Conservation (phyloP, 2,329 filamentous ascomycete species). For the Paraphaeosphaeria minitans region DNA sequence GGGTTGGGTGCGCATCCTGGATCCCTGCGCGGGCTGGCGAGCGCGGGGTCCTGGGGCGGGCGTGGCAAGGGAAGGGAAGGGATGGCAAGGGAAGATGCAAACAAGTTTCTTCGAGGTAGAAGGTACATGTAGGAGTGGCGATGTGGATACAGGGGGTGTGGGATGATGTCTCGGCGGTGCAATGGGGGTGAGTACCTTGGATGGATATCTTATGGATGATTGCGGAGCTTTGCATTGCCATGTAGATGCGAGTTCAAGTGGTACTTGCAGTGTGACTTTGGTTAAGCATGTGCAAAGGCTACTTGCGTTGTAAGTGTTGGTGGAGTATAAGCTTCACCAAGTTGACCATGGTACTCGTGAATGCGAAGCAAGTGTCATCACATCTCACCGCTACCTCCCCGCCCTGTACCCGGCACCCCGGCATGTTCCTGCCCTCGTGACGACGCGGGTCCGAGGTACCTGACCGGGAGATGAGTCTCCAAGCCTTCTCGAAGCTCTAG, state of each 20-base stretch:
- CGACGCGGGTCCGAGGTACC: background rate
- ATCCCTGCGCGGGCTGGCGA: constrained; percentile 3
- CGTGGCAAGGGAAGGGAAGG: too few species aligned
- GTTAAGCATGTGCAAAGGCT: background rate
- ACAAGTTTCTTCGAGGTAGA: constrained; percentile 10
- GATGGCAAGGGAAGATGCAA: constrained; percentile 7
- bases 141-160: background rate
- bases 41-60: background rate
- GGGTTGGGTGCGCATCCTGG: background rate
- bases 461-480: background rate
- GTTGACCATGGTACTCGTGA: background rate
- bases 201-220: too few species aligned
- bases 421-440: background rate
- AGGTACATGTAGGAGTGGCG: constrained; percentile 3
- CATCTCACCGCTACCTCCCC: background rate
- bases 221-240: too few species aligned
- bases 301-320: background rate
- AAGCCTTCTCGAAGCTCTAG: constrained; percentile 8
- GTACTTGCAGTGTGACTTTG: background rate
- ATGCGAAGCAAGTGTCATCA: background rate
- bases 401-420: background rate
- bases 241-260: too few species aligned
- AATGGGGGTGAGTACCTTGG: background rate
- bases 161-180: background rate
- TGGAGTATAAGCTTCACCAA: background rate